Evolutionary conservation across 371 early-diverging fungal species (phyloP).

Genomic region (Mortierella sp.): DNA sequence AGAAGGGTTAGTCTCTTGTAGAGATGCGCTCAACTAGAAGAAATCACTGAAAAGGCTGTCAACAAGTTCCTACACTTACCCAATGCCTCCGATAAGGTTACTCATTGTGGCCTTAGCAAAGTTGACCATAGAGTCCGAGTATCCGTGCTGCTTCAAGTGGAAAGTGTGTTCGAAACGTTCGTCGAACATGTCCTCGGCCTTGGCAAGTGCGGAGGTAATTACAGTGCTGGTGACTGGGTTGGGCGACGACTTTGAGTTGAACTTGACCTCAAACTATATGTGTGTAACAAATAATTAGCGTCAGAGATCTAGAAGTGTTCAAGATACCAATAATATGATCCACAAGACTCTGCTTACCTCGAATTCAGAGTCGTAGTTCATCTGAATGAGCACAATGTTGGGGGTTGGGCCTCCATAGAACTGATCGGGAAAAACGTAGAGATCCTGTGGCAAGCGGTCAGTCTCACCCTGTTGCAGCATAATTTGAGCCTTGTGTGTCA

Average conservation of each 20-base stretch:
- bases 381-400: slow-evolving; percentile 71
- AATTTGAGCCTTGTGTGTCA: slow-evolving; percentile 19
- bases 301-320: neutral
- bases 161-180: slow-evolving; percentile 84
- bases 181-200: slow-evolving; percentile 70
- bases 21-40: too few relatives aligned
- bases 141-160: slow-evolving; percentile 77
- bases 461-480: slow-evolving; percentile 17
- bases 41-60: too few relatives aligned
- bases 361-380: slow-evolving; percentile 69
- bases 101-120: slow-evolving; percentile 86
- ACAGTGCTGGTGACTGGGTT: slow-evolving; percentile 30
- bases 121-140: slow-evolving; percentile 66
- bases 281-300: neutral
- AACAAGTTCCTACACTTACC: slow-evolving; percentile 61
- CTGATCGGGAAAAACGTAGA: slow-evolving; percentile 25
- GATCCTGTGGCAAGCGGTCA: slow-evolving; percentile 16
- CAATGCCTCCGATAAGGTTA: slow-evolving; percentile 94
- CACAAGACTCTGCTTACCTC: slow-evolving; percentile 59
- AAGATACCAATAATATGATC: neutral
- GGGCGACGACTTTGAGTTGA: slow-evolving; percentile 63
- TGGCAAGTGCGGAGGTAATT: slow-evolving; percentile 41
- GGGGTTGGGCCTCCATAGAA: slow-evolving; percentile 27
- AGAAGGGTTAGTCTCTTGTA: neutral
- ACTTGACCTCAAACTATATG: slow-evolving; percentile 72